Evolutionary conservation across 208 protist species (phyloP).

Genomic region (Trichomonas gallinae): DNA sequence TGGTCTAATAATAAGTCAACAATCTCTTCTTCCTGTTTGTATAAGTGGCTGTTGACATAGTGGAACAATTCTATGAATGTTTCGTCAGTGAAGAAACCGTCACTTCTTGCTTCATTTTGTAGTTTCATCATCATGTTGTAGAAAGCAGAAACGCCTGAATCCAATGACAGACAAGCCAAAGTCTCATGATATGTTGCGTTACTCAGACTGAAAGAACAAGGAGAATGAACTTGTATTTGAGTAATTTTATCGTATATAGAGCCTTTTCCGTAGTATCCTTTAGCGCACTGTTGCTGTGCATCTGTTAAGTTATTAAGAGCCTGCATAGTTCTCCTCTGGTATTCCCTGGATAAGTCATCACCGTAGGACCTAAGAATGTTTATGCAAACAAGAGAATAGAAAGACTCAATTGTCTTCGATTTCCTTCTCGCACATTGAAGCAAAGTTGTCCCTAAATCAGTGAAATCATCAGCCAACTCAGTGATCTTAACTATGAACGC

Average conservation of each 20-base stretch:
- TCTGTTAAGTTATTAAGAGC: background rate
- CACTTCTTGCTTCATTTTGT: background rate
- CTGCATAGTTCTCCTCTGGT: background rate
- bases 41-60: background rate
- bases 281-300: background rate
- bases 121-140: background rate
- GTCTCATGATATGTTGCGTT: background rate
- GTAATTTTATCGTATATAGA: background rate
- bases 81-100: background rate
- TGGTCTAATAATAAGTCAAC: background rate
- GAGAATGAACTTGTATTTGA: background rate
- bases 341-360: background rate
- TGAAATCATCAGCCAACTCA: background rate
- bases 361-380: background rate
- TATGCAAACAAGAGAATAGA: background rate
- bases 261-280: background rate
- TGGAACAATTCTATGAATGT: background rate
- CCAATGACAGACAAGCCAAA: background rate
- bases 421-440: background rate
- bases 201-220: background rate
- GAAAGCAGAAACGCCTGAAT: background rate
- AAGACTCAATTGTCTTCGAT: background rate
- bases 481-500: background rate
- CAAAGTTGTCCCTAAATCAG: background rate
- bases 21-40: background rate